Base-by-base conservation (phyloP, 208 protist species). In the Leishmania tropica region DNA sequence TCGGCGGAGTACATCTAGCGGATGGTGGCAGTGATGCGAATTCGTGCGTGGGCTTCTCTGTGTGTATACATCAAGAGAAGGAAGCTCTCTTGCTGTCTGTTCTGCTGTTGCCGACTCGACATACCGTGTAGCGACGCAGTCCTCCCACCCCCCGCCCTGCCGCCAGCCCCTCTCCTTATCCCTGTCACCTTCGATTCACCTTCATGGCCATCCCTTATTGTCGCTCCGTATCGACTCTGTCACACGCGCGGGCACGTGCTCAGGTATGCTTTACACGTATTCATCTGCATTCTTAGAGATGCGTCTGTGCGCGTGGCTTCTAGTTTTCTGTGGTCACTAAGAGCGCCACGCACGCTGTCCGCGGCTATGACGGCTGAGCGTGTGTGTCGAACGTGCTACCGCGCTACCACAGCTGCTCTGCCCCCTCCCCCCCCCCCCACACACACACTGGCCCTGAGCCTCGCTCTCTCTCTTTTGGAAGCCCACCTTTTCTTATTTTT, bases 211-310 rank as follows among this genome's bases (percentile, higher is more conserved):
- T 75, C 77, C 62, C 60, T 76, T 42, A 11, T 15, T 75, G 58
- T 54, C 78, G n/a, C 40, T 73, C 48, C 75, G 42, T 54, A 67
- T 72, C 48, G 45, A 28, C 67, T 73, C 70, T 53, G 24, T 42
- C 31, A 81, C 74, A 37, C 28, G 28, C 28, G 31, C 31, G 21
- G 10, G 31, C 31, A 68, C 31, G 62, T 8, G 11, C 62, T 68
- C 62, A 40, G 24, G 62, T 40, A n/a, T 21, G 62, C 62, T 40
- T 40, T 19, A 67, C 28, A 19, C 19, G 31, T 19, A 21, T 67
- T 8, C 62, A 67, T 40, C 62, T 35, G 31, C 62, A 21, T 31
- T 67, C 31, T 31, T n/a, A 21, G n/a, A 3, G 31, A 15, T 67
- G 31, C 62, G 31, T 40, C 31, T 67, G 31, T 67, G 62, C 13